phyloP scores from a whole-genome alignment of 371 early-diverging fungal species.

The Haplosporangium sp. region DNA sequence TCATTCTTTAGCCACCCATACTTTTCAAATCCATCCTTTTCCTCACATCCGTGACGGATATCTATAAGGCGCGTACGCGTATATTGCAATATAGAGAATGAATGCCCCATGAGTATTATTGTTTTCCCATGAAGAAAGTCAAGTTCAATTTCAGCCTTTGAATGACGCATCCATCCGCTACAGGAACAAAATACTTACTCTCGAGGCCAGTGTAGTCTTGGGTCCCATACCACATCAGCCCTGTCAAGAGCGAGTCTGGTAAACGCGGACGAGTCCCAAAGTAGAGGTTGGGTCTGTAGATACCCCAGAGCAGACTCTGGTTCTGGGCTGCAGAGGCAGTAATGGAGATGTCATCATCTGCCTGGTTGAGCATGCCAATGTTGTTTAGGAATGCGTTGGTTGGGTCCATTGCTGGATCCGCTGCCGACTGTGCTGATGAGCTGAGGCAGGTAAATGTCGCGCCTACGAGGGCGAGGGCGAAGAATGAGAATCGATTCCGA shows the following conservation, averaged over 20 bases:
- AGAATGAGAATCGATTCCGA: slow-evolving; percentile 1
- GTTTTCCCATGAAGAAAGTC: neutral
- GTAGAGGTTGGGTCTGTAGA: slow-evolving; percentile 94
- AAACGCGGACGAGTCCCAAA: slow-evolving; percentile 90
- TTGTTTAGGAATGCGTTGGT: slow-evolving; percentile 30
- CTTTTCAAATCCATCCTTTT: slow-evolving; percentile 77
- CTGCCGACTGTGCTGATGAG: neutral
- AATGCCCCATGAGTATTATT: too few relatives aligned
- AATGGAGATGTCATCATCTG: slow-evolving; percentile 3
- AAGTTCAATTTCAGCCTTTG: too few relatives aligned
- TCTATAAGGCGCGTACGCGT: slow-evolving; percentile 49
- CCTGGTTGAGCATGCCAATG: slow-evolving; percentile 4
- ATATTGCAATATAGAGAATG: neutral
- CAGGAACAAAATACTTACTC: slow-evolving; percentile 52
- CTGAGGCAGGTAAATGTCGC: slow-evolving; percentile 1
- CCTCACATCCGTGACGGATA: slow-evolving; percentile 91
- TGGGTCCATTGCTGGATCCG: slow-evolving; percentile 14
- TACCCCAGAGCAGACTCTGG: slow-evolving; percentile 83
- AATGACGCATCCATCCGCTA: neutral
- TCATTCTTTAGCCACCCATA: slow-evolving; percentile 94
- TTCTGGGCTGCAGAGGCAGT: slow-evolving; percentile 32
- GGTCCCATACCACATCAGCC: slow-evolving; percentile 93
- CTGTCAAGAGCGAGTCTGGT: slow-evolving; percentile 84
- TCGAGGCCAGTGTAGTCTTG: slow-evolving; percentile 65
- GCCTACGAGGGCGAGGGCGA: slow-evolving; percentile 15